phyloP scores from a whole-genome alignment of 768 basidiomycete genomes.

The Melanogaster broomeanus region DNA sequence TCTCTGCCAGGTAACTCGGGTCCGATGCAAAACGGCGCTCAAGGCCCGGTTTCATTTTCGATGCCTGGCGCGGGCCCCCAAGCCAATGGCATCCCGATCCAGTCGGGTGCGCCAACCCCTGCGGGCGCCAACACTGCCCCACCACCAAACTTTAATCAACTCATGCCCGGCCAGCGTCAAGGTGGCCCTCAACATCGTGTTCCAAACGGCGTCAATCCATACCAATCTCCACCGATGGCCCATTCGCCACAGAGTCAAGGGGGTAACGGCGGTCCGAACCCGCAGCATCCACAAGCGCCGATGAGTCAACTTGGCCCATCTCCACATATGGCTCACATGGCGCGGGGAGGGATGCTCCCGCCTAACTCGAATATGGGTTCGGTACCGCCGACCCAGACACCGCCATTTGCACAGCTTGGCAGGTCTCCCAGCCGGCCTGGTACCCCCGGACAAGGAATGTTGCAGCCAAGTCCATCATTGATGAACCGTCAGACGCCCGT shows the following conservation, averaged over 20 bases:
- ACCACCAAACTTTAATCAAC: slow-evolving; percentile 33
- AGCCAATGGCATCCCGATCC: slow-evolving; percentile 46
- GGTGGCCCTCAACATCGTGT: slow-evolving; percentile 41
- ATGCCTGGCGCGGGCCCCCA: slow-evolving; percentile 39
- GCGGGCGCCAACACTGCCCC: slow-evolving; percentile 33
- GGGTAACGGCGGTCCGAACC: slow-evolving; percentile 31
- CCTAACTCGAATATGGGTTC: slow-evolving; percentile 42
- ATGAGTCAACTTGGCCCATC: slow-evolving; percentile 57
- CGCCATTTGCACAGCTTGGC: slow-evolving; percentile 43
- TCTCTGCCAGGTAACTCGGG: slow-evolving; percentile 24
- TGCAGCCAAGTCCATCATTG: slow-evolving; percentile 61
- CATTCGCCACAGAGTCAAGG: slow-evolving; percentile 55
- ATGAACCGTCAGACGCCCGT: slow-evolving; percentile 46
- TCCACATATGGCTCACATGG: slow-evolving; percentile 51
- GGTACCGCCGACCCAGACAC: slow-evolving; percentile 40
- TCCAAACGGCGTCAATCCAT: slow-evolving; percentile 49
- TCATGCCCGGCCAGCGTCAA: slow-evolving; percentile 36
- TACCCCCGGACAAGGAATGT: slow-evolving; percentile 49
- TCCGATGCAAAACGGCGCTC: slow-evolving; percentile 31
- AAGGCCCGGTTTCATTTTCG: slow-evolving; percentile 17
- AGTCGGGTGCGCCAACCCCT: slow-evolving; percentile 22
- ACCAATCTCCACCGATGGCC: slow-evolving; percentile 66
- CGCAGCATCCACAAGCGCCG: slow-evolving; percentile 36
- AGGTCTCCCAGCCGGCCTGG: slow-evolving; percentile 64
- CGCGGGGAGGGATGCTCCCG: slow-evolving; percentile 49